These are phyloP conservation scores for Solioccasus polychromus DNA, from an alignment of 768 basidiomycete genomes.

Conservation along the genomic window DNA sequence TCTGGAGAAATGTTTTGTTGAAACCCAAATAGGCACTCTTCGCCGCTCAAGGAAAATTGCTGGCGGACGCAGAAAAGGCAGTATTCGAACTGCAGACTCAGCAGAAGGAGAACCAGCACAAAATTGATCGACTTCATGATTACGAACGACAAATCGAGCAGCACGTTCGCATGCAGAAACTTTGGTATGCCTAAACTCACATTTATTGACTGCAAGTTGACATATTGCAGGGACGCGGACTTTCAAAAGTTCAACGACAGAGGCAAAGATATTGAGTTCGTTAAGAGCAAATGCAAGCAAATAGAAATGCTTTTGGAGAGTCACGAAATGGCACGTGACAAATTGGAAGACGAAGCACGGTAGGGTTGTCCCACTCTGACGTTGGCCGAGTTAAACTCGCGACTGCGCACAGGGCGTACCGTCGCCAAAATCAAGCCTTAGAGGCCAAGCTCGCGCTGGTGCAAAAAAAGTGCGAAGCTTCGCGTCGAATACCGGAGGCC, in stretches of 20 bases:
- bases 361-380: constrained; percentile 28
- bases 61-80: constrained; percentile 65
- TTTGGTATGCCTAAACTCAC: constrained; percentile 61
- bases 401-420: constrained; percentile 42
- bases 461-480: constrained; percentile 41
- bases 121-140: constrained; percentile 75
- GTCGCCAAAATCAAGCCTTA: constrained; percentile 59
- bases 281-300: constrained; percentile 60
- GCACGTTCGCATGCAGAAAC: constrained; percentile 65
- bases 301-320: constrained; percentile 64
- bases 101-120: constrained; percentile 75
- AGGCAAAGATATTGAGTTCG: constrained; percentile 52
- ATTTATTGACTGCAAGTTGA: constrained; percentile 6
- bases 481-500: constrained; percentile 33
- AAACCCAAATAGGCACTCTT: constrained; percentile 51
- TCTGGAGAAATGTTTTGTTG: not conserved
- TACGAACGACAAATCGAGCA: constrained; percentile 89
- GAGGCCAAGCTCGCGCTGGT: constrained; percentile 53
- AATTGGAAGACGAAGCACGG: constrained; percentile 60
- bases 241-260: constrained; percentile 68
- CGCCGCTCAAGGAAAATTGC: constrained; percentile 61
- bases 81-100: constrained; percentile 74
- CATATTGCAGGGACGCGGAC: constrained; percentile 61
- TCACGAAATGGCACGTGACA: constrained; percentile 49
- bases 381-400: not conserved